A percentile compares a stretch with the other conserved stretches of the same genome.
phyloP scores from a whole-genome alignment of 2,329 filamentous ascomycete genomes.

The Neophaeococcomyces aloes region DNA sequence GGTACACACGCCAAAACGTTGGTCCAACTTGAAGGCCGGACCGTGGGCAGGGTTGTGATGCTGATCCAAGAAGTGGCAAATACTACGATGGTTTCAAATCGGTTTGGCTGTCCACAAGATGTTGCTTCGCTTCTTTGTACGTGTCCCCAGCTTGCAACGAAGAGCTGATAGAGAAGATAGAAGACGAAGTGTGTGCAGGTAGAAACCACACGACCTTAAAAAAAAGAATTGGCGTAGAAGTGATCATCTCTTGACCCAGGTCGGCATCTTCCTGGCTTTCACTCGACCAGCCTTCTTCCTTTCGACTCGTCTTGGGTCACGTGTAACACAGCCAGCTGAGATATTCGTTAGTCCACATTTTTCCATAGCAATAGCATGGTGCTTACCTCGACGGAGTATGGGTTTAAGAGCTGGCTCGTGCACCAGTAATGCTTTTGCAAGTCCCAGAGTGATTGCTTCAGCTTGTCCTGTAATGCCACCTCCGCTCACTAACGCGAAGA shows the following conservation, averaged over 20 bases:
- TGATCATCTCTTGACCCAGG: conserved; percentile 78
- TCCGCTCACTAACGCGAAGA: conserved; percentile 74
- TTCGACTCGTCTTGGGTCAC: conserved; percentile 84
- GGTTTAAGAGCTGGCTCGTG: conserved; percentile 91
- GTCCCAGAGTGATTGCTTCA: conserved; percentile 81
- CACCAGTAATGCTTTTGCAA: conserved; percentile 75
- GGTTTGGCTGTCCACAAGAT: too few species aligned
- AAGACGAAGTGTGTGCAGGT: too few species aligned
- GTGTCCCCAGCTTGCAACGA: too few species aligned
- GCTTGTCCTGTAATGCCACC: conserved; percentile 92
- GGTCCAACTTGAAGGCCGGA: too few species aligned
- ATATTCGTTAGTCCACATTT: conserved; percentile 13
- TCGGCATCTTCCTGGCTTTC: conserved; percentile 95
- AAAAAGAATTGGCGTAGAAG: neutral
- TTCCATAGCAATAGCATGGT: neutral
- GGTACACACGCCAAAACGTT: too few species aligned
- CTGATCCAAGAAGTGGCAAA: too few species aligned
- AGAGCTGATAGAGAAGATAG: too few species aligned
- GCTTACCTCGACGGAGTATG: conserved; percentile 75
- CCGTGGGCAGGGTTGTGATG: too few species aligned
- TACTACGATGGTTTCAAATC: too few species aligned
- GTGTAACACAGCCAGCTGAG: conserved; percentile 80
- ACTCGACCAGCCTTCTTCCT: conserved; percentile 94
- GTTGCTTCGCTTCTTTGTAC: too few species aligned
- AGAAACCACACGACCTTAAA: too few species aligned